phyloP scores from a whole-genome alignment of 768 basidiomycete species.

The Goffeauzyma gilvescens region DNA sequence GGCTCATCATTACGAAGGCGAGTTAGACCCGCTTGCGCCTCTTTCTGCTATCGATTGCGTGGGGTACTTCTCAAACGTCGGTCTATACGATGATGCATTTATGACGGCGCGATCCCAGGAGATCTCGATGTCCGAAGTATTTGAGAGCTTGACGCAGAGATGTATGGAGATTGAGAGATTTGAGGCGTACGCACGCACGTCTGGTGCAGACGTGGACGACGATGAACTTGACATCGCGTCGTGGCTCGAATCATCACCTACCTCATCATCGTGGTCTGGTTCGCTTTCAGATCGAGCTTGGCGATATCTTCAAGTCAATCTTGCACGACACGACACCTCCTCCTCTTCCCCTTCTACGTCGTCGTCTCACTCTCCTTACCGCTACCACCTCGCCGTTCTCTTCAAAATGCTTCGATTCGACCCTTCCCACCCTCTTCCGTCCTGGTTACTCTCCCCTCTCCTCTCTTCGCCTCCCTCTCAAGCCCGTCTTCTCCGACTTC shows the following conservation, averaged over 20 bases:
- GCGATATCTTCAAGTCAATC: conserved; percentile 55
- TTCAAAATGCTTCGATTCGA: background rate
- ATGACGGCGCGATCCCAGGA: conserved; percentile 52
- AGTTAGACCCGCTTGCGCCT: conserved; percentile 15
- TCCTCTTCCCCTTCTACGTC: background rate
- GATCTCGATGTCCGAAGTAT: conserved; percentile 73
- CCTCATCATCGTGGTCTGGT: conserved; percentile 61
- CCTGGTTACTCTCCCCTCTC: no score
- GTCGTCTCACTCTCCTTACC: background rate
- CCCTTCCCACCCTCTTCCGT: background rate
- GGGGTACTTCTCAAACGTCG: conserved; percentile 55
- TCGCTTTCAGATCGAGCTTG: conserved; percentile 61
- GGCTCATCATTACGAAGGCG: conserved; percentile 31
- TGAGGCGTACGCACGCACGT: background rate
- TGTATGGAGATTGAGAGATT: conserved; percentile 47
- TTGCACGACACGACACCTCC: background rate
- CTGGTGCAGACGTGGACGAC: background rate
- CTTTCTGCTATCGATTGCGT: conserved; percentile 42
- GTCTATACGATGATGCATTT: conserved; percentile 62
- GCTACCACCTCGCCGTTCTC: background rate
- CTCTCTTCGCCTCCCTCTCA: no score
- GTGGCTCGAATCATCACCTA: conserved; percentile 43
- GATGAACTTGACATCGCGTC: conserved; percentile 41
- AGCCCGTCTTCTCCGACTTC: no score
- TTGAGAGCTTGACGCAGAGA: conserved; percentile 54